Conservation (phyloP, 1,139 yeast genomes). For the Hemisphaericaspora subhashii region DNA sequence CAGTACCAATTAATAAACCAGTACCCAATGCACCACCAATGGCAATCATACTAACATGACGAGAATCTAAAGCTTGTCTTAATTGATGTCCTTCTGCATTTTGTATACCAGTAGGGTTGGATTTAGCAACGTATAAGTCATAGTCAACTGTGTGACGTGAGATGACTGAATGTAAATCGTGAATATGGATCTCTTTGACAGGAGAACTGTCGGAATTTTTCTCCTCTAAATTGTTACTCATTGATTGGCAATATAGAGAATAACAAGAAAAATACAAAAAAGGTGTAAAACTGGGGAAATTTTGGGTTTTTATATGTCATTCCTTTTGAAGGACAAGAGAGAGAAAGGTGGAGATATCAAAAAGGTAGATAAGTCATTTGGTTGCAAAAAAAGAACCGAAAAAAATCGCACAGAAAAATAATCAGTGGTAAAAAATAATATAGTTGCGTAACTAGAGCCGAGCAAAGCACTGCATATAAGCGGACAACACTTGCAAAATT, state of each 20-base stretch:
- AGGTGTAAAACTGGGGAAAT: no score
- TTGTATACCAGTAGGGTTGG: conserved; percentile 39
- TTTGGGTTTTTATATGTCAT: no score
- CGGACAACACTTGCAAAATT: no score
- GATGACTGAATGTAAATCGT: conserved; percentile 13
- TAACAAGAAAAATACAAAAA: background rate
- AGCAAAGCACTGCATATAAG: no score
- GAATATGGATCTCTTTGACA: background rate
- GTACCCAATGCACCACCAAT: conserved; percentile 57
- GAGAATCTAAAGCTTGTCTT: conserved; percentile 60
- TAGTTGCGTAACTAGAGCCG: no score
- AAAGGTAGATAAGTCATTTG: no score
- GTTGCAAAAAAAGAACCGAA: no score
- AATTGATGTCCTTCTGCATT: conserved; percentile 52
- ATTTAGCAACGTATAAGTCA: conserved; percentile 42
- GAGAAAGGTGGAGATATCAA: no score
- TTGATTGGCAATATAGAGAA: background rate
- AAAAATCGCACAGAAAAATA: no score
- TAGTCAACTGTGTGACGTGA: conserved; percentile 48
- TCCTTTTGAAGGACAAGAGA: no score
- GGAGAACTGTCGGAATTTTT: conserved; percentile 1
- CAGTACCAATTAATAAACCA: conserved; percentile 71
- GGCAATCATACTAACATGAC: conserved; percentile 77
- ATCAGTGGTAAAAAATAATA: no score
- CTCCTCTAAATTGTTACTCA: conserved; percentile 17